Evolutionary conservation across 208 protist species (phyloP).

Genomic region (Crithidia sp.): DNA sequence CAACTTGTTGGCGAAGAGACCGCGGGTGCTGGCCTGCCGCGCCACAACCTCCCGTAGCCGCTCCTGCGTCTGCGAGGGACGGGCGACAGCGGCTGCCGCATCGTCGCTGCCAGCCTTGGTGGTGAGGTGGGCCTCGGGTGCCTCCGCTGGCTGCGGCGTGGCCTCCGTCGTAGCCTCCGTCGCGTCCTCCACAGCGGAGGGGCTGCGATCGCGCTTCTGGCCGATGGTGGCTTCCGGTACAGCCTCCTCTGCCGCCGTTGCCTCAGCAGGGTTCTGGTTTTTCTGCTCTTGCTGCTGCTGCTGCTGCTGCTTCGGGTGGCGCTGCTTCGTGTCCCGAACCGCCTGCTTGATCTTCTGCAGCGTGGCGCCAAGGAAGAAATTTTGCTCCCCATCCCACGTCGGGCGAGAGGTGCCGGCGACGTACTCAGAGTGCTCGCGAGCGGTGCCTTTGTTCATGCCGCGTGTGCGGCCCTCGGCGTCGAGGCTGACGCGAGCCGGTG

Average conservation of each 20-base stretch:
- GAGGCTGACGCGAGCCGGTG: conserved; percentile 59
- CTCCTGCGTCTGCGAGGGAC: conserved; percentile 32
- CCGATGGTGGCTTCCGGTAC: conserved; percentile 1
- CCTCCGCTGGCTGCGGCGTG: background rate
- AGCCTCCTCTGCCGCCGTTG: background rate
- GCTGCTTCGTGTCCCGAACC: conserved; percentile 43
- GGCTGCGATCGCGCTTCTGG: conserved; percentile 26
- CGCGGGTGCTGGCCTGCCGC: conserved; percentile 33
- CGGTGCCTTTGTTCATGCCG: conserved; percentile 85
- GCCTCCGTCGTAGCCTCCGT: background rate
- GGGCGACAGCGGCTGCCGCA: conserved; percentile 3
- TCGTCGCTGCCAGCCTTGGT: conserved; percentile 34
- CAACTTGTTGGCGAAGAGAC: conserved; percentile 91
- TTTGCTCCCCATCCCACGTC: conserved; percentile 69
- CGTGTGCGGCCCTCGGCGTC: conserved; percentile 67
- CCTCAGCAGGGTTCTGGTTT: background rate
- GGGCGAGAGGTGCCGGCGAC: conserved; percentile 68
- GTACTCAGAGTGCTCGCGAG: conserved; percentile 49
- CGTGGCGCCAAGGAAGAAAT: conserved; percentile 72
- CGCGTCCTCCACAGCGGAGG: background rate
- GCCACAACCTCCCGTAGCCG: conserved; percentile 47
- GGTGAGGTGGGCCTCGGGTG: background rate
- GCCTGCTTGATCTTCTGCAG: conserved; percentile 65
- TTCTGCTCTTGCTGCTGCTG: conserved; percentile 15
- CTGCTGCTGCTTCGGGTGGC: conserved; percentile 18